phyloP scores from a whole-genome alignment of 495 filamentous ascomycete genomes.

The Podospora pseudocomata region DNA sequence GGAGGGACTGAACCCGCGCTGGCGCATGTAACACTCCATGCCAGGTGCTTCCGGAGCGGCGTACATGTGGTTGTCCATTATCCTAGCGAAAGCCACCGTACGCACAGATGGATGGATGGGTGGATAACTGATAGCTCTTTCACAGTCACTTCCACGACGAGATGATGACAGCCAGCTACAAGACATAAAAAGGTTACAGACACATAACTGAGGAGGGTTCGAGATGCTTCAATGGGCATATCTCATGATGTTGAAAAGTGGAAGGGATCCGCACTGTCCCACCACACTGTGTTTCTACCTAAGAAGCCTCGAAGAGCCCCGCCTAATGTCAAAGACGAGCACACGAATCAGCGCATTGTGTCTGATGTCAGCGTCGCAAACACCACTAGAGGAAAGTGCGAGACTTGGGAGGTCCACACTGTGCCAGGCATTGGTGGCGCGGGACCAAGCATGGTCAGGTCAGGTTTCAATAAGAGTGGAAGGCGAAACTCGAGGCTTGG shows the following conservation, averaged over 20 bases:
- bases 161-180: not conserved
- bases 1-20: conserved; percentile 19
- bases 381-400: not conserved
- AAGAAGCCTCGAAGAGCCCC: not conserved
- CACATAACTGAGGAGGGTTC: no score
- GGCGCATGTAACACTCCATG: conserved; percentile 18
- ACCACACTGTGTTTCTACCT: not conserved
- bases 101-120: not conserved
- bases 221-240: not conserved
- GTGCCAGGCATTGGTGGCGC: conserved; percentile 1
- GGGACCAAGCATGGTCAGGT: not conserved
- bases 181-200: no score
- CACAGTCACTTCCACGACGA: not conserved
- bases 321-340: not conserved
- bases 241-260: not conserved
- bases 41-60: not conserved
- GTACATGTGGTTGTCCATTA: not conserved
- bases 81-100: not conserved
- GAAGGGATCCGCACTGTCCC: not conserved
- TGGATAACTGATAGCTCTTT: not conserved
- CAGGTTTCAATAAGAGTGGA: conserved; percentile 6
- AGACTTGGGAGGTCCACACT: not conserved
- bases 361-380: conserved; percentile 5
- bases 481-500: conserved; percentile 9
- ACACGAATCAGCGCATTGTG: not conserved